These are phyloP conservation scores for Phycomyces blakesleeanus DNA, from an alignment of 192 early-diverging fungal genomes.

Conservation along the genomic window DNA sequence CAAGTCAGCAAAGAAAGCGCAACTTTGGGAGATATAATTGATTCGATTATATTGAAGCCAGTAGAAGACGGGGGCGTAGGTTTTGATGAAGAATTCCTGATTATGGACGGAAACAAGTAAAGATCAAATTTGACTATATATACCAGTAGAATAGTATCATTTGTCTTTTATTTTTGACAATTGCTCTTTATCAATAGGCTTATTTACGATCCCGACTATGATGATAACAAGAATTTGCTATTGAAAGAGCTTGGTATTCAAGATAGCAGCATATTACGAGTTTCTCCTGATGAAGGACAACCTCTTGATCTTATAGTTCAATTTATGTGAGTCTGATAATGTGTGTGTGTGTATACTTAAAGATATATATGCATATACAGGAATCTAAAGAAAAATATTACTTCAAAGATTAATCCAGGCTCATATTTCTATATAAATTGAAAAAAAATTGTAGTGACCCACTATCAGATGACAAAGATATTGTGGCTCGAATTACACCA, in stretches of 20 bases:
- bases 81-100: constrained; percentile 68
- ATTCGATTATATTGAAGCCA: constrained; percentile 34
- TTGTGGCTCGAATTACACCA: too few relatives aligned
- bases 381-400: too few relatives aligned
- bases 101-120: constrained; percentile 66
- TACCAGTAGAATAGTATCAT: neutral
- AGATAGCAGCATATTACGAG: constrained; percentile 54
- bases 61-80: constrained; percentile 46
- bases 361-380: too few relatives aligned
- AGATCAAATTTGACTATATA: neutral
- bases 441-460: too few relatives aligned
- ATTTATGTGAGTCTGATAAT: constrained; percentile 6
- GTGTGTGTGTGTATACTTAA: too few relatives aligned
- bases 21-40: constrained; percentile 68
- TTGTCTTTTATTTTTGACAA: neutral
- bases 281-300: constrained; percentile 55
- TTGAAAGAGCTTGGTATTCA: constrained; percentile 59
- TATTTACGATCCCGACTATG: constrained; percentile 87
- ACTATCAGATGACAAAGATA: too few relatives aligned
- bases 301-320: constrained; percentile 21
- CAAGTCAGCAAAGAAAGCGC: constrained; percentile 52
- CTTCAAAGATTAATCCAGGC: too few relatives aligned
- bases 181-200: constrained; percentile 40
- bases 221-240: constrained; percentile 65
- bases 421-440: too few relatives aligned